A percentile compares a stretch with the other conserved stretches of the same genome.
Evolutionary conservation across 108 stramenopile genomes (phyloP).

Genomic region (Cyclotella atomus): DNA sequence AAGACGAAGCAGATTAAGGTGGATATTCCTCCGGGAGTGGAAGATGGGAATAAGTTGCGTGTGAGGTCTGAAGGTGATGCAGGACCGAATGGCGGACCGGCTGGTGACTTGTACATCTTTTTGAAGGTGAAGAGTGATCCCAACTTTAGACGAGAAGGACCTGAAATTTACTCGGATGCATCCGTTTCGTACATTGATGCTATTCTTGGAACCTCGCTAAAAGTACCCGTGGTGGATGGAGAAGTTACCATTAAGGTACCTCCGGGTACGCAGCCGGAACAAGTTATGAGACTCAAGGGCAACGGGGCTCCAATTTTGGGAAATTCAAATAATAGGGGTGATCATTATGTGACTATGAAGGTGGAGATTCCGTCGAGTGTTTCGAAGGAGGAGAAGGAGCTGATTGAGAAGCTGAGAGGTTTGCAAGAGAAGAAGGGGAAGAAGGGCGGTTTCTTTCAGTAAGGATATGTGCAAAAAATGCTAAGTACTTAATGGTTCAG

Average conservation of each 20-base stretch:
- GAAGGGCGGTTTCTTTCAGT: slow-evolving; percentile 64
- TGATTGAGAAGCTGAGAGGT: slow-evolving; percentile 81
- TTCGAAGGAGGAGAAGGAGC: slow-evolving; percentile 87
- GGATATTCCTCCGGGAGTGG: slow-evolving; percentile 94
- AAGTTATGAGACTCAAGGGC: slow-evolving; percentile 92
- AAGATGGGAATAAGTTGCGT: slow-evolving; percentile 95
- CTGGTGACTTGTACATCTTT: slow-evolving; percentile 97
- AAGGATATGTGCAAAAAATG: too few relatives aligned
- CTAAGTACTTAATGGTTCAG: too few relatives aligned
- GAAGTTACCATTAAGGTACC: slow-evolving; percentile 97
- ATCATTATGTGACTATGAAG: slow-evolving; percentile 96
- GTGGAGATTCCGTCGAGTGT: slow-evolving; percentile 93
- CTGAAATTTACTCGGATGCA: slow-evolving; percentile 93
- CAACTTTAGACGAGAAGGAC: slow-evolving; percentile 92
- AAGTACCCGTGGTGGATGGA: slow-evolving; percentile 93
- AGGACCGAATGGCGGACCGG: slow-evolving; percentile 91
- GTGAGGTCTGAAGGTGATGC: slow-evolving; percentile 97
- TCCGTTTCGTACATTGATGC: slow-evolving; percentile 92
- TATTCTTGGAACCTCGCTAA: slow-evolving; percentile 91
- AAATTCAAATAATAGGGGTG: slow-evolving; percentile 81
- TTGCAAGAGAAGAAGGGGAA: slow-evolving; percentile 76
- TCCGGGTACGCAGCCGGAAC: slow-evolving; percentile 96
- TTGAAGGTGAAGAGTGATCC: slow-evolving; percentile 91
- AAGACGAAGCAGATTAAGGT: slow-evolving; percentile 97
- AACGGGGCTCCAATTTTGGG: slow-evolving; percentile 92